Percentiles rank a stretch among this genome's conserved stretches.
Conservation (phyloP, 331 rosid species). For the Phaseolus coccineus region DNA sequence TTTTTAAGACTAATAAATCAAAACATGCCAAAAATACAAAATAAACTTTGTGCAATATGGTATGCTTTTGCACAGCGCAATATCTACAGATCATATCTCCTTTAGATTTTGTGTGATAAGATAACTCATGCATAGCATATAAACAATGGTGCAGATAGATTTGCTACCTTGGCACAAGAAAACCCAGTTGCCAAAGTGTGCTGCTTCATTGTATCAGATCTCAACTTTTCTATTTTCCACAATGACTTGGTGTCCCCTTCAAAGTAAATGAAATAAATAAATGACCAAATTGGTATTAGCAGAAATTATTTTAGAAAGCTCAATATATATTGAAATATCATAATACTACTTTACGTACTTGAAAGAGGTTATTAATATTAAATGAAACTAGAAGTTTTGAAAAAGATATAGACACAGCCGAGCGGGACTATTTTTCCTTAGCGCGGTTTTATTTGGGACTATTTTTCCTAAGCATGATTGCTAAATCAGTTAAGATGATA, state of each 20-base stretch:
- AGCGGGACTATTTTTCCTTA: background rate
- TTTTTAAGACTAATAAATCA: constrained; percentile 3
- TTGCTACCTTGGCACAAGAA: constrained; percentile 81
- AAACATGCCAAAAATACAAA: background rate
- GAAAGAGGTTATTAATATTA: constrained; percentile 16
- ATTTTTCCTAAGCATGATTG: constrained; percentile 14
- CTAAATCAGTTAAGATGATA: background rate
- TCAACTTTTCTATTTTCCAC: constrained; percentile 79
- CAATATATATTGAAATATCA: constrained; percentile 25
- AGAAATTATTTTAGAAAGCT: constrained; percentile 16
- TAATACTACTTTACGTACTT: constrained; percentile 10
- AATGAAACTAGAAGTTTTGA: background rate
- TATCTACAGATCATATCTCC: constrained; percentile 13
- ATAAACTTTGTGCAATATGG: background rate
- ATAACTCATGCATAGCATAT: constrained; percentile 7
- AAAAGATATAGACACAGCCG: constrained; percentile 1
- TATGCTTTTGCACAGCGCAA: background rate
- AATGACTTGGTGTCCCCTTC: constrained; percentile 74
- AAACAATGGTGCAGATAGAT: constrained; percentile 11
- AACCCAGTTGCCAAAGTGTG: constrained; percentile 77
- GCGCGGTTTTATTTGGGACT: background rate
- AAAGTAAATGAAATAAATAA: constrained; percentile 40
- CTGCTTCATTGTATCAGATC: constrained; percentile 71
- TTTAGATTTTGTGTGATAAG: constrained; percentile 21
- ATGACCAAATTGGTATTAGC: background rate